These are phyloP conservation scores for Leishmania braziliensis DNA, from an alignment of 208 protist species.

Conservation along the genomic window DNA sequence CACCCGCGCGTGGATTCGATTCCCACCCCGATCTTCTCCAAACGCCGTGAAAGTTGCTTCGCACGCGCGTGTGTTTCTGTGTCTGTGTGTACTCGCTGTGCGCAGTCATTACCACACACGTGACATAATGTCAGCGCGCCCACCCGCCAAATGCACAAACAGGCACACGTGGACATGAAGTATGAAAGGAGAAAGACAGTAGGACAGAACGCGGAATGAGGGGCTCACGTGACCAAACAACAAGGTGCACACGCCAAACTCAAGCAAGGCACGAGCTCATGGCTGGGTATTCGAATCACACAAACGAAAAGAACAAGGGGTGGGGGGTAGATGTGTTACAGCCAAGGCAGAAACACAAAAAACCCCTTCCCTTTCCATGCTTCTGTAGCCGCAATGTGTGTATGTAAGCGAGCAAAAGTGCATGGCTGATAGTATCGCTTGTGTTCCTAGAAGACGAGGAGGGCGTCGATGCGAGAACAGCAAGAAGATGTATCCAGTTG, in stretches of 20 bases:
- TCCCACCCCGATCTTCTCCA: background rate
- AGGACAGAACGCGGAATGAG: background rate
- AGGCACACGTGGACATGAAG: background rate
- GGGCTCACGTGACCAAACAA: no score
- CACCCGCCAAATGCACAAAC: background rate
- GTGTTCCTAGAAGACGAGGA: background rate
- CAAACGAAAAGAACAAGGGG: background rate
- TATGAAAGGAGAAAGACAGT: background rate
- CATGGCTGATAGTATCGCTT: background rate
- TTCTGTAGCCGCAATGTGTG: background rate
- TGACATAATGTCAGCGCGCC: background rate
- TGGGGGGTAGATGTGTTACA: no score
- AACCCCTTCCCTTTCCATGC: background rate
- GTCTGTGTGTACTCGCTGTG: background rate
- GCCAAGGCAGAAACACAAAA: background rate
- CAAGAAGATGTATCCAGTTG: background rate
- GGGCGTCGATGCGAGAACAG: background rate
- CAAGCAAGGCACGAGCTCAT: background rate
- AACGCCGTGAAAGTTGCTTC: background rate
- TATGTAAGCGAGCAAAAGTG: background rate
- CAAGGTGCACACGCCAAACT: background rate
- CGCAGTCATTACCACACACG: background rate
- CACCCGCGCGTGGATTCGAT: background rate
- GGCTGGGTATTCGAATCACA: background rate
- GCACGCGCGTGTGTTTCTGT: background rate